Evolutionary conservation across 1,284 basidiomycete genomes (phyloP), one percentile per base, ranked within the genome.

Genomic region (Sphagnurus paluster): DNA sequence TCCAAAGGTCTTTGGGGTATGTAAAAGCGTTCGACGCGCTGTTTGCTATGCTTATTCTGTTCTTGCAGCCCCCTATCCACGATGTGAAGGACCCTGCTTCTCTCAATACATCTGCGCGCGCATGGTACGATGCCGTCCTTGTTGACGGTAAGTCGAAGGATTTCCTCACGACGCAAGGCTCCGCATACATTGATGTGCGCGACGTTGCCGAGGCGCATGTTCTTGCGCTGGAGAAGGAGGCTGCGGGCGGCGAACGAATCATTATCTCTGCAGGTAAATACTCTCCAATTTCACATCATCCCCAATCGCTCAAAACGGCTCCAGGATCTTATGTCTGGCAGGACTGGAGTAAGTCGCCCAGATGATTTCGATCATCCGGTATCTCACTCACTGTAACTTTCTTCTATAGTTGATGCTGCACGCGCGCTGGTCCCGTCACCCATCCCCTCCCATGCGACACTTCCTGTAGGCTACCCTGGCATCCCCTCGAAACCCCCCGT

Each of bases 321-420:
- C 11, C 20, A 47, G 51, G 48, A 10, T 40, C 54, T 2, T 56
- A 40, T 20, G 48, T 55, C 8, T 57, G 54, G 54, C 56, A 57
- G 33, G 54, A 55, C 11, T 55, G 51, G 51, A 14, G 52, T 54
- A 40, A 46, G 43, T 34, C 3, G 11, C n/a, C 8, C 23, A 38
- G 16, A 16, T 8, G 23, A 4, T 14, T 7, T 25, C 13, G 11
- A 13, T 23, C 13, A 20, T 50, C 48, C 6, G 62, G 8, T 17
- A 26, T 17, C 41, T 10, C 46, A 30, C 17, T 17, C 3, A 11
- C 16, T 32, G 8, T 33, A 9, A 5, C 4, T 33, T 33, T 32
- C n/a, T 23, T 81, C 70, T 64, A 68, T 82, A 39, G 81, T 87
- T 55, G 63, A 69, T 37, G 56, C 53, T 4, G 64, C 62, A 4